These are phyloP conservation scores for Acanthamoeba sp. DNA, from an alignment of 208 protist genomes.

Conservation along the genomic window DNA sequence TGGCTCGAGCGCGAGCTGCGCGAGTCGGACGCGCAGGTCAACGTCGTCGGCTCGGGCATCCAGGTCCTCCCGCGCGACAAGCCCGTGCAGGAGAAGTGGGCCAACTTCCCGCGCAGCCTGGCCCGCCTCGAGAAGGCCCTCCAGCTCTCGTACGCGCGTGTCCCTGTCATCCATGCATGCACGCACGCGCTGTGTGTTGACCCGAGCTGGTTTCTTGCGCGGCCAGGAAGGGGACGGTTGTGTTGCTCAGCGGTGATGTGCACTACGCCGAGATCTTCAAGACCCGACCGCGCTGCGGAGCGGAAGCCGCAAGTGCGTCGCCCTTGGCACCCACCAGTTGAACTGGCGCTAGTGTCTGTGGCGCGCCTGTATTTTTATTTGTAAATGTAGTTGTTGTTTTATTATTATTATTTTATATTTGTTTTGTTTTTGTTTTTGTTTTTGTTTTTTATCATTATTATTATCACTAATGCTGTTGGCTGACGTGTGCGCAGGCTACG, in stretches of 20 bases:
- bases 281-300: neutral
- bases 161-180: no score
- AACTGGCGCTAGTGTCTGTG: no score
- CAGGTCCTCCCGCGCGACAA: slow-evolving; percentile 56
- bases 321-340: no score
- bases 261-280: slow-evolving; percentile 68
- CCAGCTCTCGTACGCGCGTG: neutral
- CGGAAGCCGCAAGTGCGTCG: neutral
- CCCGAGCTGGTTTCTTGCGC: neutral
- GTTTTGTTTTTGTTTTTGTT: neutral
- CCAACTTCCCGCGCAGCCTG: slow-evolving; percentile 41
- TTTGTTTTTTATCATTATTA: neutral
- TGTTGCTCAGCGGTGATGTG: slow-evolving; percentile 58
- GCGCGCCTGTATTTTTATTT: no score
- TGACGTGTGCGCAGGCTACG: neutral
- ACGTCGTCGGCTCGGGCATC: slow-evolving; percentile 10
- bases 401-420: no score
- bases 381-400: no score
- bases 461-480: neutral
- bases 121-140: neutral
- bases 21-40: slow-evolving; percentile 38
- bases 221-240: neutral
- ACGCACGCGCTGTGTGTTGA: no score
- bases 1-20: slow-evolving; percentile 25
- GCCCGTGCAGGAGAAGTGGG: slow-evolving; percentile 27